phyloP scores from a whole-genome alignment of 2,329 filamentous ascomycete species.

The Colletotrichum viniferum region DNA sequence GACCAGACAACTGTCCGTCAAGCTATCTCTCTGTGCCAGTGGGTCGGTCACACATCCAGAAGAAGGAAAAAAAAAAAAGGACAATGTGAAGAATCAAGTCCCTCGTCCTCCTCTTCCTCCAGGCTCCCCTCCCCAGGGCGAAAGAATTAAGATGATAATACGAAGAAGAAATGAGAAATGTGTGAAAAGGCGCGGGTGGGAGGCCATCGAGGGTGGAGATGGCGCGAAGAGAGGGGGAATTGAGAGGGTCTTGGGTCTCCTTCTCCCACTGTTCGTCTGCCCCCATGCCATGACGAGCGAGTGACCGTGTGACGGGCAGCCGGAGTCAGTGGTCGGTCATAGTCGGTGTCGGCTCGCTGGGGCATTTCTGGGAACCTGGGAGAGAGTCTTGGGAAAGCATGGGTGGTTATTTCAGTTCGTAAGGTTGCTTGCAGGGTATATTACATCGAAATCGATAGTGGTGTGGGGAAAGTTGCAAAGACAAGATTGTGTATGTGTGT shows the following conservation, averaged over 20 bases:
- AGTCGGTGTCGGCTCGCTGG: conserved; percentile 9
- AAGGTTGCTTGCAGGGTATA: conserved; percentile 15
- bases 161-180: conserved; percentile 20
- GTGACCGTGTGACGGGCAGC: conserved; percentile 20
- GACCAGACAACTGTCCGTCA: not conserved
- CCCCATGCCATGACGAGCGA: conserved; percentile 5
- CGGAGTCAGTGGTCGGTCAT: conserved; percentile 8
- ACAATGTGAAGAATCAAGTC: not conserved
- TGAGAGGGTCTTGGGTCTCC: not conserved
- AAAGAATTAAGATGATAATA: conserved; percentile 1
- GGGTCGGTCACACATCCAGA: not conserved
- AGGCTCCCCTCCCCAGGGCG: not conserved
- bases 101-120: not conserved
- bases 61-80: not conserved
- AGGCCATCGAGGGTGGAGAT: conserved; percentile 18
- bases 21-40: not conserved
- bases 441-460: conserved; percentile 22
- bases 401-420: conserved; percentile 10
- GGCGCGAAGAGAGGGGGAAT: not conserved
- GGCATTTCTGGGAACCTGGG: not conserved
- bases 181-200: not conserved
- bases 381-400: not conserved
- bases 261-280: not conserved
- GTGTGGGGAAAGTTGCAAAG: conserved; percentile 12
- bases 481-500: not conserved